These are phyloP conservation scores for Phytophthora boehmeriae DNA, from an alignment of 352 stramenopile genomes.

Conservation along the genomic window DNA sequence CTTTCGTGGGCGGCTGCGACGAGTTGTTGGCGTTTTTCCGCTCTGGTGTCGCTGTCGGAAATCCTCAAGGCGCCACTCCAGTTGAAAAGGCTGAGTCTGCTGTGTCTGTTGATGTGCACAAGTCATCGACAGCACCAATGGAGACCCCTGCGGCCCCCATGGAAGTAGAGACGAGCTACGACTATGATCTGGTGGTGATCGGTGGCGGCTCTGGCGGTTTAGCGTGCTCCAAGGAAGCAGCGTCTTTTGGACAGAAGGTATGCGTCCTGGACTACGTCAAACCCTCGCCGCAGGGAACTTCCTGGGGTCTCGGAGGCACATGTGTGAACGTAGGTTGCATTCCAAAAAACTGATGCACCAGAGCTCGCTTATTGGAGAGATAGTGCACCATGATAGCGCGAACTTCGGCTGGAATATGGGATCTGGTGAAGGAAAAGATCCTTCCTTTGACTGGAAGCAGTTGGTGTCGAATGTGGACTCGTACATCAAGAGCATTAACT, in stretches of 20 bases:
- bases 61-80: slow-evolving; percentile 6
- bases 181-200: slow-evolving; percentile 88
- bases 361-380: slow-evolving; percentile 92
- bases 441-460: slow-evolving; percentile 90
- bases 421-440: slow-evolving; percentile 6
- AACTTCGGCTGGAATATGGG: slow-evolving; percentile 88
- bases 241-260: slow-evolving; percentile 93
- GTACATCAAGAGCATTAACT: slow-evolving; percentile 98
- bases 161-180: slow-evolving; percentile 47
- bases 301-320: slow-evolving; percentile 95
- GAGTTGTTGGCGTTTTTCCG: slow-evolving; percentile 69
- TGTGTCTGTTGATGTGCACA: neutral
- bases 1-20: slow-evolving; percentile 75
- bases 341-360: slow-evolving; percentile 99
- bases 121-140: neutral
- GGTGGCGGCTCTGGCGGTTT: slow-evolving; percentile 89
- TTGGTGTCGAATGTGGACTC: slow-evolving; percentile 95
- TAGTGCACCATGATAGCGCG: slow-evolving; percentile 83
- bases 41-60: slow-evolving; percentile 37
- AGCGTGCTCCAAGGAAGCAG: slow-evolving; percentile 95
- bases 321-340: slow-evolving; percentile 99
- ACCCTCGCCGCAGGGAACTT: slow-evolving; percentile 86
- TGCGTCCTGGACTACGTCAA: slow-evolving; percentile 96
- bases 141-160: neutral
- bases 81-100: slow-evolving; percentile 5